Evolutionary conservation across 2,329 filamentous ascomycete species (phyloP), one percentile per base, ranked within the genome.

Genomic region (Sporothrix brasiliensis): DNA sequence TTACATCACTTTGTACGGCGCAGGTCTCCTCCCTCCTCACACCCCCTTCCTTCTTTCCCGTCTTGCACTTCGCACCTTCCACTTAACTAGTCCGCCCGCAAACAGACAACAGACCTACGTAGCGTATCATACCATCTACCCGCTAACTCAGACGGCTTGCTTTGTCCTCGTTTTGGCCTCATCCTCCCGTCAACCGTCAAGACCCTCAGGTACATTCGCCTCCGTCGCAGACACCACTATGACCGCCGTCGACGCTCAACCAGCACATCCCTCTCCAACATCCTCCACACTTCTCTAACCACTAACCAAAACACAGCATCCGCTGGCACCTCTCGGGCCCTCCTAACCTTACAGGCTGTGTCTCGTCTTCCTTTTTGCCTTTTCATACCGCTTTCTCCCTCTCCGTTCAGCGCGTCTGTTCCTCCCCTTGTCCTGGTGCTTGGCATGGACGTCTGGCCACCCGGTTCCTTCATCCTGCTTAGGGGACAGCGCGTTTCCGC

Each of bases 351-450:
- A 68, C 54, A 68, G 69, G 52, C 63, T 68, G 34, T 71, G 69
- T 71, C 65, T 71, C 66, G 66, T 63, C 54, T 68, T 65, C 34
- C 49, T n/a, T 71, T 71, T 70, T 70, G 50, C 60, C 60, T 69
- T 63, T 68, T 50, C 34, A 34, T 34, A 34, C 34, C 34, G 41
- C 61, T 13, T 41, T n/a, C 41, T 27, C 47, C 27, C 41, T 30
- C 30, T 30, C 30, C 58, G 52, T 49, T 9, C 47, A 19, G 30
- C 27, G 27, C 27, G 49, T 41, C 56, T 21, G 24, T 61, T 44
- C 27, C 56, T 49, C 14, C 54, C 44, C 44, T 44, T 34, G 67
- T 41, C 67, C 52, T 47, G 30, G 66, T 68, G 41, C 66, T 41
- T 39, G 65, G 65, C 52, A 49, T 58, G 24, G 16, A 34, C 52